Evolutionary conservation across 371 early-diverging fungal species (phyloP).

Genomic region (Dipsacomyces acuminosporus): DNA sequence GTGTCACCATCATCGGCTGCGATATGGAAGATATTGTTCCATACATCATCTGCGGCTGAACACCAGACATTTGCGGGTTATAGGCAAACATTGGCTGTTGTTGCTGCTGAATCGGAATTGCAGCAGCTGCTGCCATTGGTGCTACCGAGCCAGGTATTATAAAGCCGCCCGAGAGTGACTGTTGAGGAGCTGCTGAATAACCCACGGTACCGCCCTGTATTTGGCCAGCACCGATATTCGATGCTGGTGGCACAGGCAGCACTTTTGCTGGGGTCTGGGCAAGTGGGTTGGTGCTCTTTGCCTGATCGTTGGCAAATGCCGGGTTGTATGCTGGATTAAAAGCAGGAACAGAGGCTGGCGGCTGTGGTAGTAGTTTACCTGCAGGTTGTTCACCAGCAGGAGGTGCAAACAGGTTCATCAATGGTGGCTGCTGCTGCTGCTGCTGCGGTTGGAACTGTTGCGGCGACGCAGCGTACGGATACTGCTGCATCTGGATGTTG

Average conservation of each 20-base stretch:
- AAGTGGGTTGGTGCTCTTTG: too few species aligned
- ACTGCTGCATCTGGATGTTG: too few species aligned
- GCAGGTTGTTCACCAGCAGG: constrained; percentile 13
- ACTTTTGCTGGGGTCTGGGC: neutral
- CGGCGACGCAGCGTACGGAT: too few species aligned
- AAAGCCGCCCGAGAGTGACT: too few species aligned
- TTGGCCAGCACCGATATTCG: too few species aligned
- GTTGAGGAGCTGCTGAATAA: neutral
- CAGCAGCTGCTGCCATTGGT: constrained; percentile 6
- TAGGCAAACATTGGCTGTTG: constrained; percentile 23
- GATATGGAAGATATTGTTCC: too few species aligned
- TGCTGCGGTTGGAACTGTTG: neutral
- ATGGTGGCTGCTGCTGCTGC: constrained; percentile 15
- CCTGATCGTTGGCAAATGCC: constrained; percentile 5
- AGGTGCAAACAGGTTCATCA: constrained; percentile 39
- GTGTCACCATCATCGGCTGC: too few species aligned
- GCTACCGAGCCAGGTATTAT: constrained; percentile 8
- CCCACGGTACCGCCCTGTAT: too few species aligned
- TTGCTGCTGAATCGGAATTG: too few species aligned
- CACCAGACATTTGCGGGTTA: too few species aligned
- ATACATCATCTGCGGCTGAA: too few species aligned
- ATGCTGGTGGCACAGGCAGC: constrained; percentile 7
- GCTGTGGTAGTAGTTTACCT: constrained; percentile 14
- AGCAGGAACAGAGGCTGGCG: constrained; percentile 16
- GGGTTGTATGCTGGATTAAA: constrained; percentile 33